Conservation (phyloP, 2,329 filamentous ascomycete species). For the Teratosphaeria nubilosa region DNA sequence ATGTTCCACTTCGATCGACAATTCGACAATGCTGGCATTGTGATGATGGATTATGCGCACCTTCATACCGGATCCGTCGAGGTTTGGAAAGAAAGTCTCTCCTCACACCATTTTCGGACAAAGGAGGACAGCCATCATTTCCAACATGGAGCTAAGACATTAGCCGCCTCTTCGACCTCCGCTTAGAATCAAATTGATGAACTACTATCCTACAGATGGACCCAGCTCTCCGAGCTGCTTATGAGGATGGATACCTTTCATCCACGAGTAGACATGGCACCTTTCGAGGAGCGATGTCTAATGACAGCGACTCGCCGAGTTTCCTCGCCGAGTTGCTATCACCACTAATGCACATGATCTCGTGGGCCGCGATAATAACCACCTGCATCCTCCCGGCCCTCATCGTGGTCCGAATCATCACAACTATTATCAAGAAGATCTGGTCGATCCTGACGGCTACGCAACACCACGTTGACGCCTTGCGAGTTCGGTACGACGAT, state of each 20-base stretch:
- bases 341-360: no score
- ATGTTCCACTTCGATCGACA: neutral
- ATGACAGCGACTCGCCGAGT: no score
- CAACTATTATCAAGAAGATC: neutral
- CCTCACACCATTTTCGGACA: neutral
- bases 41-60: neutral
- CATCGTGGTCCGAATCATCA: neutral
- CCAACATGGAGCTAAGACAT: neutral
- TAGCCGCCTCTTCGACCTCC: neutral
- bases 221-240: neutral
- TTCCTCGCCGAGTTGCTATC: no score
- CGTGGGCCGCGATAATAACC: neutral
- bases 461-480: constrained; percentile 32
- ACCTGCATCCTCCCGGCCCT: neutral
- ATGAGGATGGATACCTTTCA: neutral
- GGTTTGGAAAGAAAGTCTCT: neutral
- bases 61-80: neutral
- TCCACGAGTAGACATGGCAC: neutral
- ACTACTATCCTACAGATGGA: neutral
- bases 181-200: neutral
- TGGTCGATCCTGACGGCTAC: constrained; percentile 47
- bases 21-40: neutral
- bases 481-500: constrained; percentile 15
- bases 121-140: neutral
- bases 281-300: neutral